A percentile compares a stretch with the other conserved stretches of the same genome.
Conservation (phyloP, 768 basidiomycete species). For the Serendipita sp. region DNA sequence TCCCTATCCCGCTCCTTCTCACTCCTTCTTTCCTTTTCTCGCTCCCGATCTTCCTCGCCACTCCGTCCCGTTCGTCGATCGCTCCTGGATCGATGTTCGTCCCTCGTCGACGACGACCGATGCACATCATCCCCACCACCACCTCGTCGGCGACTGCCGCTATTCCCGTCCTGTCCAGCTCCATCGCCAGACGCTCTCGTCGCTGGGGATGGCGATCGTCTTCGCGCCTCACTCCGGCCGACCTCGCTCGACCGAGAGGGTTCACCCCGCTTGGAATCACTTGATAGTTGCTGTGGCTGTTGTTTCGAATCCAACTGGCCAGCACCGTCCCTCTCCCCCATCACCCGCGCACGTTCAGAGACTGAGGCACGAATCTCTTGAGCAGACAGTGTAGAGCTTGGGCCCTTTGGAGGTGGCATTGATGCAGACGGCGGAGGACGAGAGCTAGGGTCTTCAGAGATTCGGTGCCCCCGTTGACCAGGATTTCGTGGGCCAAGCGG, state of each 20-base stretch:
- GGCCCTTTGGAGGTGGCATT: constrained; percentile 67
- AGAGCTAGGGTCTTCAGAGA: constrained; percentile 26
- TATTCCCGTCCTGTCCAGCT: background rate
- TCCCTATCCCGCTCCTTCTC: background rate
- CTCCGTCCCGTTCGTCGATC: background rate
- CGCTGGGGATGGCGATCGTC: background rate
- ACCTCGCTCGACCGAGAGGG: background rate
- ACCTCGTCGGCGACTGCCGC: background rate
- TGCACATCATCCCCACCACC: background rate
- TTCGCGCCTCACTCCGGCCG: background rate
- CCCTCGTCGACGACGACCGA: background rate
- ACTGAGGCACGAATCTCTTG: constrained; percentile 51
- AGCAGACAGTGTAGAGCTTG: constrained; percentile 64
- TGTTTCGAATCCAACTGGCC: background rate
- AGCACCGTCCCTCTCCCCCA: background rate
- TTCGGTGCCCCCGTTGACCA: constrained; percentile 25
- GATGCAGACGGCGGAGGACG: constrained; percentile 26
- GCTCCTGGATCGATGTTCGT: background rate
- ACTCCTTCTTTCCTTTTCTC: constrained; percentile 9
- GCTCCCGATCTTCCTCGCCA: background rate
- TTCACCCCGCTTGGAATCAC: background rate
- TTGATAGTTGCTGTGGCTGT: background rate
- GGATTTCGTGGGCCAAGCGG: background rate
- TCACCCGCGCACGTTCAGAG: background rate
- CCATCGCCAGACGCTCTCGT: background rate